Evolutionary conservation across 345 rosid genomes (phyloP).

Genomic region (Eucalyptus camaldulensis): DNA sequence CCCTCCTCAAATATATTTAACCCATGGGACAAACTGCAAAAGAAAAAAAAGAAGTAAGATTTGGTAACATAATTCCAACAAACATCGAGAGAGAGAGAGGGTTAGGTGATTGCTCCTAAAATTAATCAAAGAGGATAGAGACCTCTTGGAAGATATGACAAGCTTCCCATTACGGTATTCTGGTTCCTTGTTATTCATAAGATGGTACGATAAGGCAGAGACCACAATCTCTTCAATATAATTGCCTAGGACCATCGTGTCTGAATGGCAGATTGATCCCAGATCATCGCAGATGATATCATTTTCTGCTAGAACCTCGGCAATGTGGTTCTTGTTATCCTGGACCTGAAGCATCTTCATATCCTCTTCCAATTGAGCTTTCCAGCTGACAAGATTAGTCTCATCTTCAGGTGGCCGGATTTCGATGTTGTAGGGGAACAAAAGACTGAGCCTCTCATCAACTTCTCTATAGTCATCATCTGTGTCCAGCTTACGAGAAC

Average conservation of each 20-base stretch:
- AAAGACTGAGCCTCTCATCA: conserved; percentile 26
- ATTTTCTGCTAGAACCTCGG: conserved; percentile 88
- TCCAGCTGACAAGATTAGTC: conserved; percentile 66
- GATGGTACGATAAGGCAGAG: conserved; percentile 79
- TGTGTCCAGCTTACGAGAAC: conserved; percentile 58
- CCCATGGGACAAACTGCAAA: conserved; percentile 84
- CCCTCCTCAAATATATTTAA: conserved; percentile 85
- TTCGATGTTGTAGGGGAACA: conserved; percentile 75
- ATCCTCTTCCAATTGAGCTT: conserved; percentile 71
- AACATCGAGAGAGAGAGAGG: not conserved
- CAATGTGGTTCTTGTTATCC: conserved; percentile 89
- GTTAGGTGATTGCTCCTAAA: not conserved
- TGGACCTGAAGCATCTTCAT: conserved; percentile 67
- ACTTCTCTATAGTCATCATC: conserved; percentile 52
- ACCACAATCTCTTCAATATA: conserved; percentile 78
- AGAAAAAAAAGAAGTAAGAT: not conserved
- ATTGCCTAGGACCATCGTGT: conserved; percentile 58
- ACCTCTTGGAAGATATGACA: conserved; percentile 85
- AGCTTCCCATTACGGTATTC: conserved; percentile 96
- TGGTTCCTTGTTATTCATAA: conserved; percentile 61
- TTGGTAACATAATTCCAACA: not conserved
- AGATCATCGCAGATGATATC: conserved; percentile 88
- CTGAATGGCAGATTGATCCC: conserved; percentile 66
- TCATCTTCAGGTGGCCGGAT: conserved; percentile 83
- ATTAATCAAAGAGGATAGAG: not conserved